Percentiles rank a stretch among this genome's conserved stretches.
These are phyloP conservation scores for Pochonia chlamydosporia DNA, from an alignment of 2,329 filamentous ascomycete species.

Conservation along the genomic window DNA sequence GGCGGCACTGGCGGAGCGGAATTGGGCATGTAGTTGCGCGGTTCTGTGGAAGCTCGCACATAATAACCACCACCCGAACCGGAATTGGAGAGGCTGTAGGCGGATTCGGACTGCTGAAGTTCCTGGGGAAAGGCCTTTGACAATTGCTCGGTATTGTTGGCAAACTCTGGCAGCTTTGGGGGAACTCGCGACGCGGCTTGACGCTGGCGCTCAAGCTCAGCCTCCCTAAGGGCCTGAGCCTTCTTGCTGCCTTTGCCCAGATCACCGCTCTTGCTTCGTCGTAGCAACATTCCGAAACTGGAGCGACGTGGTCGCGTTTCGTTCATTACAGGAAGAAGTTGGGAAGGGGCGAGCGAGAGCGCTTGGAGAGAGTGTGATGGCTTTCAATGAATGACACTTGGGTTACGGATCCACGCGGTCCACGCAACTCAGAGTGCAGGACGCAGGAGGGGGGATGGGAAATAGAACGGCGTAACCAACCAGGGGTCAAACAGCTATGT, in stretches of 20 bases:
- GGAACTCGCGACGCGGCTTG: conserved; percentile 40
- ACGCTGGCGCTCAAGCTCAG: conserved; percentile 46
- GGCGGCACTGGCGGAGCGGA: conserved; percentile 48
- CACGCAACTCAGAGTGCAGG: neutral
- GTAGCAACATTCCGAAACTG: conserved; percentile 55
- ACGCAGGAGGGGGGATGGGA: neutral
- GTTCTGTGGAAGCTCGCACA: conserved; percentile 29
- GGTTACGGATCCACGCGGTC: conserved; percentile 1
- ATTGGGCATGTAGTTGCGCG: conserved; percentile 35
- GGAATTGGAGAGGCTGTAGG: conserved; percentile 51
- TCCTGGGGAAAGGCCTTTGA: conserved; percentile 46
- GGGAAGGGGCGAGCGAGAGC: neutral
- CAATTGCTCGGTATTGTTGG: conserved; percentile 40
- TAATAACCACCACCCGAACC: conserved; percentile 32
- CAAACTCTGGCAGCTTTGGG: conserved; percentile 47
- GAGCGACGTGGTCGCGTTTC: conserved; percentile 27
- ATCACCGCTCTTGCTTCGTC: conserved; percentile 63
- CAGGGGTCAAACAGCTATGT: conserved; percentile 2
- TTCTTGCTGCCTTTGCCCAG: conserved; percentile 55
- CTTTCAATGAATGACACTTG: neutral
- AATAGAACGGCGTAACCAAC: conserved; percentile 1
- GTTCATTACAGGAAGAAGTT: conserved; percentile 21
- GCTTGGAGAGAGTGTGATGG: neutral
- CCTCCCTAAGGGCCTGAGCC: conserved; percentile 46
- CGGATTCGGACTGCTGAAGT: conserved; percentile 51